Percentiles rank a stretch among this genome's conserved stretches.
phyloP scores from a whole-genome alignment of 1,284 basidiomycete species.

The Trametes hirsuta region DNA sequence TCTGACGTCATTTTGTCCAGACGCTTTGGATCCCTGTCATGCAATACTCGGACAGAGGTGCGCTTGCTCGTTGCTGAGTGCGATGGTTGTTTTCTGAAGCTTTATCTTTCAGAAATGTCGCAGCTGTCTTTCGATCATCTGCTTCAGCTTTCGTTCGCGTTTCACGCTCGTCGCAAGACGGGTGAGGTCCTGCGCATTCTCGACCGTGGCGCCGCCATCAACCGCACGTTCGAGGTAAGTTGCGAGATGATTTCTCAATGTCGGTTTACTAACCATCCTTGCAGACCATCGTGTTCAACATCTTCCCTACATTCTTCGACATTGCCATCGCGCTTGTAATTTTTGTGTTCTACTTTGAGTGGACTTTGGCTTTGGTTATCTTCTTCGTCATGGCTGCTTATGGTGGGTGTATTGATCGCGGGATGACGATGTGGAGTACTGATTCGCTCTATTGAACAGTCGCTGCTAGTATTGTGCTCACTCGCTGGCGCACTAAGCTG shows the following conservation, averaged over 20 bases:
- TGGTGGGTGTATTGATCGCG: conserved; percentile 45
- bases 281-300: conserved; percentile 75
- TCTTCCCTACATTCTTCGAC: conserved; percentile 82
- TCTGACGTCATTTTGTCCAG: conserved; percentile 38
- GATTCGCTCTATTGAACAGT: conserved; percentile 43
- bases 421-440: not conserved
- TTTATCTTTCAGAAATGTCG: conserved; percentile 66
- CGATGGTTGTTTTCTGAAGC: not conserved
- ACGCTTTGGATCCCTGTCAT: conserved; percentile 82
- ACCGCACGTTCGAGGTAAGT: conserved; percentile 45
- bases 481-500: conserved; percentile 71
- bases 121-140: conserved; percentile 80
- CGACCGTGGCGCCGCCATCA: conserved; percentile 63
- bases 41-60: conserved; percentile 80
- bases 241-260: not conserved
- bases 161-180: conserved; percentile 76
- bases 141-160: conserved; percentile 83
- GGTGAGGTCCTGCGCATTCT: conserved; percentile 70
- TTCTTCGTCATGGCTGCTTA: conserved; percentile 78
- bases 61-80: not conserved
- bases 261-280: not conserved
- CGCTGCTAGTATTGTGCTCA: conserved; percentile 65
- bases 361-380: conserved; percentile 71
- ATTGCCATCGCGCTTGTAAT: conserved; percentile 69
- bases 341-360: conserved; percentile 68